Conservation (phyloP, 768 basidiomycete species). For the Hortiboletus campestris region DNA sequence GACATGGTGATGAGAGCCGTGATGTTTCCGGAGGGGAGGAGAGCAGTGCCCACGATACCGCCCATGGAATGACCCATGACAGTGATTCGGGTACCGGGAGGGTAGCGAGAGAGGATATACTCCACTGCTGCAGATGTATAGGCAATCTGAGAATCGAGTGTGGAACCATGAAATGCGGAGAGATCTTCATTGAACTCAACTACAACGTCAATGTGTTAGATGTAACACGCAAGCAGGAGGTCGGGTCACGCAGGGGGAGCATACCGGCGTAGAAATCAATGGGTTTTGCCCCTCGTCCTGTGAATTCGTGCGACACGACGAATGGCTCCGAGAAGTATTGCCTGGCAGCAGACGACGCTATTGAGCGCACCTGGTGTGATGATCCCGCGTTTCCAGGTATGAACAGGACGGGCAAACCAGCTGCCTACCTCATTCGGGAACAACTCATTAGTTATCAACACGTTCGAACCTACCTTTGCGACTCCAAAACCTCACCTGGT, state of each 20-base stretch:
- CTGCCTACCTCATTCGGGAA: constrained; percentile 17
- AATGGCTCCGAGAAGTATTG: constrained; percentile 72
- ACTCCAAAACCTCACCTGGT: constrained; percentile 41
- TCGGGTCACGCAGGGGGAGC: constrained; percentile 16
- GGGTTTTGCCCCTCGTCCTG: constrained; percentile 43
- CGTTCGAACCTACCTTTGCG: constrained; percentile 1
- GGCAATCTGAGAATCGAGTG: constrained; percentile 74
- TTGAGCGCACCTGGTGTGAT: constrained; percentile 89
- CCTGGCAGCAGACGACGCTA: constrained; percentile 85
- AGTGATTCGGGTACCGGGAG: constrained; percentile 58
- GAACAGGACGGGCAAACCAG: constrained; percentile 87
- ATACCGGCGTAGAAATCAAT: constrained; percentile 87
- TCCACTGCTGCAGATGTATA: constrained; percentile 71
- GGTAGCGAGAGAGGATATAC: constrained; percentile 80
- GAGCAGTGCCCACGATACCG: constrained; percentile 81
- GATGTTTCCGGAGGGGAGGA: constrained; percentile 66
- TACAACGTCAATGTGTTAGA: neutral
- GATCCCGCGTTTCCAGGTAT: constrained; percentile 98
- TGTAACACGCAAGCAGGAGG: neutral
- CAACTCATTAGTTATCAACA: neutral
- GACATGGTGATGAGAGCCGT: constrained; percentile 93
- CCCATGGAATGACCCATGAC: constrained; percentile 98
- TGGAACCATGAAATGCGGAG: constrained; percentile 91
- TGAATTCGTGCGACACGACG: constrained; percentile 52
- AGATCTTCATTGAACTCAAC: constrained; percentile 98